Conservation (phyloP, 495 filamentous ascomycete genomes). For the Penicillium argentinense region DNA sequence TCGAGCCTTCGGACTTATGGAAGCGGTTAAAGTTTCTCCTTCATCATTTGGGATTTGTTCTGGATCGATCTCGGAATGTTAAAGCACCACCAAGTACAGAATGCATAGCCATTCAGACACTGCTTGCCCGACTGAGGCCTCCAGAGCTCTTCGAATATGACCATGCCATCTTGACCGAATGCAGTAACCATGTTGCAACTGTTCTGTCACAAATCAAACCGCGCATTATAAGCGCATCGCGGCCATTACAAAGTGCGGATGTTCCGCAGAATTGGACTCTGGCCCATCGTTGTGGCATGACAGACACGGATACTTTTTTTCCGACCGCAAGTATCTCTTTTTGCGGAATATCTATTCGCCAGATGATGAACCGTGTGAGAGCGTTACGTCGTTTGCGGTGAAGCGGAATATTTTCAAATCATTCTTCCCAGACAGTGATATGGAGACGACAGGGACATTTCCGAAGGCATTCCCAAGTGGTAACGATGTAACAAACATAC, state of each 20-base stretch:
- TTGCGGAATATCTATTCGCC: slow-evolving; percentile 21
- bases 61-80: too few relatives aligned
- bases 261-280: slow-evolving; percentile 1
- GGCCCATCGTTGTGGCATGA: slow-evolving; percentile 18
- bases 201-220: not conserved
- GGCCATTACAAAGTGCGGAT: slow-evolving; percentile 1
- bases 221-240: not conserved
- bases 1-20: slow-evolving; percentile 12
- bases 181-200: slow-evolving; percentile 3
- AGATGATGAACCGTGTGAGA: slow-evolving; percentile 7
- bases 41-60: slow-evolving; percentile 2
- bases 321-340: slow-evolving; percentile 22
- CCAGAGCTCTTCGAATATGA: slow-evolving; percentile 15
- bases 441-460: too few relatives aligned
- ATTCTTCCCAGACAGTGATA: slow-evolving; percentile 11
- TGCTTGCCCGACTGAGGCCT: slow-evolving; percentile 6
- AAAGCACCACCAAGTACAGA: slow-evolving; percentile 6
- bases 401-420: slow-evolving; percentile 19
- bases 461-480: too few relatives aligned
- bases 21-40: not conserved
- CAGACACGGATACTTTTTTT: slow-evolving; percentile 9
- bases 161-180: not conserved
- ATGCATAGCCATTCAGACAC: not conserved
- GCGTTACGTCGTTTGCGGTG: slow-evolving; percentile 14
- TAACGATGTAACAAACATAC: too few relatives aligned